Base-by-base conservation (phyloP, 2,329 filamentous ascomycete species). In the Ceratocystis smalleyi region DNA sequence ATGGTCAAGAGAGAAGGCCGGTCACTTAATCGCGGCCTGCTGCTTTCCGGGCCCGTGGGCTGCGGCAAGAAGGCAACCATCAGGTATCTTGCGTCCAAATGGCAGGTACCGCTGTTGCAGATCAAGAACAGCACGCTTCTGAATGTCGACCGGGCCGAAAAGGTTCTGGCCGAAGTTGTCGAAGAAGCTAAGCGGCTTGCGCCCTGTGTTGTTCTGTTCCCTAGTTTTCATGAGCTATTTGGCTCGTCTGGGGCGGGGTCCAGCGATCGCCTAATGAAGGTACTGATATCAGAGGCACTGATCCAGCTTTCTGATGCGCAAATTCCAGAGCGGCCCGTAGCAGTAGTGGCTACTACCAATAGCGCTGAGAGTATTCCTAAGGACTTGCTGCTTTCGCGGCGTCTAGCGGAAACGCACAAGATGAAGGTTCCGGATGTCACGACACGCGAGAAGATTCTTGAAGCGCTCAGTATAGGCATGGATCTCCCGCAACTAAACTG, bases 311-410 rank as follows among this genome's bases (percentile, higher is more conserved):
- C 61, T 15, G 59, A 62, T n/a, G 51, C 19, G 7, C 66, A 64
- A 45, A 40, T 60, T 12, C 63, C 62, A 6, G 61, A 65, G 8
- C 63, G 60, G 24, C 87, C 88, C 1, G 89, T 97, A 7, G 86
- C 97, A 40, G 89, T 96, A 15, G 81, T 97, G 61, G 94, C 91
- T 0, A 94, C 94, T 2, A 96, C 92, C 0, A 96, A 95, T 72
- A 81, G 87, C 43, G 88, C 91, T 0, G 90, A 96, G 70, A 90
- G 87, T 69, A 78, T 99, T 43, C 90, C 97, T 70, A 86, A 91
- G 0, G 85, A 85, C 0, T 76, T 95, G 40, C 81, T 86, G 69
- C 81, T 85, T 73, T 85, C 83, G 63, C 91, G 87, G 8, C 80
- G 86, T 62, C 96, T 95, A 71, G 87, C 89, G 69, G 85, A 84